Evolutionary conservation across 108 stramenopile genomes (phyloP).

Genomic region (Skeletonema menzelii): DNA sequence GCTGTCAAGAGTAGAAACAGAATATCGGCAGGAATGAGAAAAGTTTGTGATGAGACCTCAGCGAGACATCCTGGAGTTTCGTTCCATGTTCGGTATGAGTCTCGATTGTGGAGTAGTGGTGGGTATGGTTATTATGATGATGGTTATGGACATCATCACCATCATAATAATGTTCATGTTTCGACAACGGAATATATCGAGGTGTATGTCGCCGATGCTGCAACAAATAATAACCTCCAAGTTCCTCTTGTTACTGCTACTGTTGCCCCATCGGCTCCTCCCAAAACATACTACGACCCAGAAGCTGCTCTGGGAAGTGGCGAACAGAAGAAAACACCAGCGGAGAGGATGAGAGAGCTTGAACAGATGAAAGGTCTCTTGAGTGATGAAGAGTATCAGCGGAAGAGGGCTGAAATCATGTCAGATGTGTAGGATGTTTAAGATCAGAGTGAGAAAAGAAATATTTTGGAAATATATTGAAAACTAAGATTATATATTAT

Average conservation of each 20-base stretch:
- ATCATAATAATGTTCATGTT: not conserved
- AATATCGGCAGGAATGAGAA: not conserved
- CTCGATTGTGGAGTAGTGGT: not conserved
- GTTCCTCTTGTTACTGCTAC: not conserved
- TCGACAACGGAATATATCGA: not conserved
- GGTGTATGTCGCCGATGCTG: not conserved
- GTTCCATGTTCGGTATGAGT: conserved; percentile 2
- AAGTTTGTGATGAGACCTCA: conserved; percentile 4
- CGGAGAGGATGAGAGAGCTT: not conserved
- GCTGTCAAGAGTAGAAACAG: not conserved
- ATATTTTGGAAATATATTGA: no score
- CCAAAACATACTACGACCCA: not conserved
- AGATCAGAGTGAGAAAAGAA: no score
- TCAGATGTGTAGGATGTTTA: not conserved
- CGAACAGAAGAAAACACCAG: not conserved
- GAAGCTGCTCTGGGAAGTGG: not conserved
- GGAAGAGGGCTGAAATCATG: conserved; percentile 16
- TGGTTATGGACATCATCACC: not conserved
- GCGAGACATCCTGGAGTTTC: conserved; percentile 5
- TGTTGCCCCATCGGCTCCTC: not conserved
- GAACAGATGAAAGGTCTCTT: conserved; percentile 1
- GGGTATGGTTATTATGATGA: not conserved
- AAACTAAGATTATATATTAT: not conserved
- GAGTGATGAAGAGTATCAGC: conserved; percentile 15
- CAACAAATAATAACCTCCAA: not conserved